Evolutionary conservation across 1,284 basidiomycete genomes (phyloP), one percentile per base, ranked within the genome.

Genomic region (Ganoderma lingzhi): DNA sequence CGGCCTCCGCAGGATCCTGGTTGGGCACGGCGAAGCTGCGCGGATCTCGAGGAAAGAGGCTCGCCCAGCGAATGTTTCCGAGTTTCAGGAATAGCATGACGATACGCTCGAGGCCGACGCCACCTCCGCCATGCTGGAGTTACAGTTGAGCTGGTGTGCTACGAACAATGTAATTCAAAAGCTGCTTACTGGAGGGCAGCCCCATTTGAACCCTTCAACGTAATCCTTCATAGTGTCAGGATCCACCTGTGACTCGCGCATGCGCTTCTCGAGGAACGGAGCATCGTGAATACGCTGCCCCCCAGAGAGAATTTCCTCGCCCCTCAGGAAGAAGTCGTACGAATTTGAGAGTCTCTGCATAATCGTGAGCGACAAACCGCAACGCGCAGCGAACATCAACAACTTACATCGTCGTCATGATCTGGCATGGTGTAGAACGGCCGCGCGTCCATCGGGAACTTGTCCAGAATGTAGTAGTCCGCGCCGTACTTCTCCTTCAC

Each of bases 381-480:
- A 53, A 32, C 48, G 19, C 30, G 45, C 62, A 55, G 23, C 23
- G 37, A 10, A 53, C 37, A 3, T 23, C 10, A 8, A 28, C 10
- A 8, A 28, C 82, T 72, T 66, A 86, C 84, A 9, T 84, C 80
- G 79, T 90, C 81, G 63, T 80, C 74, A 2, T 87, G 82, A 78
- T 90, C 88, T 30, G 87, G 88, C 89, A 90, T 90, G 44, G 89
- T 91, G 83, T 93, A 93, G 82, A 93, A 93, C 37, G 90, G 90
- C 72, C 90, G 83, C 59, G 88, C 84, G n/a, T 84, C 84, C 5
- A 85, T 71, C 12, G 89, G 89, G 84, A 91, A 91, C 78, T 90
- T 90, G 83, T 91, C 89, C 64, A 90, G 81, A 76, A 91, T 90
- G 78, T 88, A 91, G 78, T 88, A 91, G 80, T 93, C 91, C 71